phyloP scores from a whole-genome alignment of 495 filamentous ascomycete genomes.

The Aspergillus saccharolyticus region DNA sequence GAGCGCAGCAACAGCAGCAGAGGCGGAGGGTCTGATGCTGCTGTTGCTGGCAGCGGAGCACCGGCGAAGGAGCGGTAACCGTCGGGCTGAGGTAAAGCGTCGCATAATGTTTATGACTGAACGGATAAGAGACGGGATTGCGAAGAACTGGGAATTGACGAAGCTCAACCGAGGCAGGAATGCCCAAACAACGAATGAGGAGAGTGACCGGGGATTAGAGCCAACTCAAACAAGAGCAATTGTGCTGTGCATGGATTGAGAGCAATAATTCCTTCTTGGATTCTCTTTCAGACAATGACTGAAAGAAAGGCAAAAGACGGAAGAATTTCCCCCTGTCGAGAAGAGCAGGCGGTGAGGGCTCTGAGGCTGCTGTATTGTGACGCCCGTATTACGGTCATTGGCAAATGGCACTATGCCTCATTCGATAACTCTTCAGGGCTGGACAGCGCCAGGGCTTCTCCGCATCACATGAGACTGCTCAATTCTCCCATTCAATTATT shows the following conservation, averaged over 20 bases:
- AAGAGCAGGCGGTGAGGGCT: background rate
- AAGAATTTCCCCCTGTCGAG: background rate
- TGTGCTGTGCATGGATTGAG: background rate
- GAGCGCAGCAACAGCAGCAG: background rate
- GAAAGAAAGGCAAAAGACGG: background rate
- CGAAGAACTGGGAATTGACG: background rate
- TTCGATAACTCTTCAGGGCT: background rate
- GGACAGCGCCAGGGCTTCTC: background rate
- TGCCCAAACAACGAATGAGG: background rate
- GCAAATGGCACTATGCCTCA: background rate
- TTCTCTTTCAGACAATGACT: background rate
- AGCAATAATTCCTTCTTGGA: background rate
- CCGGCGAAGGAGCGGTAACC: background rate
- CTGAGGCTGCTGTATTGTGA: background rate
- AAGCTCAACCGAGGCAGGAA: background rate
- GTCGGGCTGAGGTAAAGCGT: conserved; percentile 2
- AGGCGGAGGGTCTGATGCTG: background rate
- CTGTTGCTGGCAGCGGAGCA: background rate
- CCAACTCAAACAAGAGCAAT: background rate
- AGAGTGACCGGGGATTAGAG: background rate
- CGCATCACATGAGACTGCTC: background rate
- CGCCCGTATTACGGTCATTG: background rate
- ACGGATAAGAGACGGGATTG: background rate
- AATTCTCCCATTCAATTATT: conserved; percentile 1
- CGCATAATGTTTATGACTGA: background rate